phyloP scores from a whole-genome alignment of 257 asterid species.

The Vinca minor region DNA sequence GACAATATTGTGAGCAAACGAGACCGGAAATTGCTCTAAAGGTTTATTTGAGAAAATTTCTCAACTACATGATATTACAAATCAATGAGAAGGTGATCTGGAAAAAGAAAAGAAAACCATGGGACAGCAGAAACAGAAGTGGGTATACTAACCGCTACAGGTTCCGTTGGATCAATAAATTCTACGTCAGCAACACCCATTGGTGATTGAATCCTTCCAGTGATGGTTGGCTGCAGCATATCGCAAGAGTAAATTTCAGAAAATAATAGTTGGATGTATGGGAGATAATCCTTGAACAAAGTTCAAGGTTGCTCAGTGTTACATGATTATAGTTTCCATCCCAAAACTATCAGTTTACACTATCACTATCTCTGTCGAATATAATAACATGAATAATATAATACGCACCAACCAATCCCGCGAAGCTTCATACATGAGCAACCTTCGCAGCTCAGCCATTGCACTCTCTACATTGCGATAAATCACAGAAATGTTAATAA shows the following conservation, averaged over 20 bases:
- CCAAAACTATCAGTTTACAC: not conserved
- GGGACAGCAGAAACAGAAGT: slow-evolving; percentile 8
- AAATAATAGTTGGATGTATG: not conserved
- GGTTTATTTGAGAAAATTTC: slow-evolving; percentile 1
- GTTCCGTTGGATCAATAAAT: slow-evolving; percentile 95
- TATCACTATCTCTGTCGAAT: not conserved
- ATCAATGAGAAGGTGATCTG: not conserved
- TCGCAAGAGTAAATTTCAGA: not conserved
- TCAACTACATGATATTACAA: slow-evolving; percentile 1
- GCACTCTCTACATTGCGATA: slow-evolving; percentile 51
- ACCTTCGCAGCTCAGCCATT: slow-evolving; percentile 98
- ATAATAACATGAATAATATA: not conserved
- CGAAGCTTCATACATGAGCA: slow-evolving; percentile 87
- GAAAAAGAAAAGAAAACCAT: not conserved
- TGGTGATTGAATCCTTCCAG: slow-evolving; percentile 88
- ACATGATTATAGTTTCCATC: not conserved
- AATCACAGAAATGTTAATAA: not conserved
- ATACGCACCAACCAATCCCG: slow-evolving; percentile 86
- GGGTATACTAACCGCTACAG: slow-evolving; percentile 62
- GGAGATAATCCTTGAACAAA: not conserved
- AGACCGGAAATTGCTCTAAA: not conserved
- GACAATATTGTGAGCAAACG: not conserved
- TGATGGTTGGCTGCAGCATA: slow-evolving; percentile 66
- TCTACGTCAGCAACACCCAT: slow-evolving; percentile 81
- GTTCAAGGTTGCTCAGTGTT: not conserved